Conservation (phyloP, 805 yeast species). For the Myxozyma neotropica region DNA sequence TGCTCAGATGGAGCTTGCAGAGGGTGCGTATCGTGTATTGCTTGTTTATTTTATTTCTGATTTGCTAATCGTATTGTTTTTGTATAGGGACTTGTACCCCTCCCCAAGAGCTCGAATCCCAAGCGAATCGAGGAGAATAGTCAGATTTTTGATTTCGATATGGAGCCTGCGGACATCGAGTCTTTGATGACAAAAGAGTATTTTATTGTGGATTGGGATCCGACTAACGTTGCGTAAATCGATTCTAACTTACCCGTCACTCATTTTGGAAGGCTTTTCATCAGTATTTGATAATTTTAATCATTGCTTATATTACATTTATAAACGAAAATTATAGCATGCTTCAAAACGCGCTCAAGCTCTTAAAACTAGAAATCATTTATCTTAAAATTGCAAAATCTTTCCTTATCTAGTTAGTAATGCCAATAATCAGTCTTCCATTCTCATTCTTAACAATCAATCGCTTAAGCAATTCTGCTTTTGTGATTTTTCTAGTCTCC, state of each 20-base stretch:
- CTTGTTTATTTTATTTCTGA: neutral
- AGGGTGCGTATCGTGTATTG: neutral
- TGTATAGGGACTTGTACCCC: constrained; percentile 56
- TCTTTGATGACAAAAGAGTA: constrained; percentile 39
- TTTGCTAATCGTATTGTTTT: neutral
- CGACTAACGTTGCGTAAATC: constrained; percentile 37
- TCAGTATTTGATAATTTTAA: no score
- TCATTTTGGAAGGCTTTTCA: no score
- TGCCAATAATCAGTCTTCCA: constrained; percentile 12
- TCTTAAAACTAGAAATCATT: no score
- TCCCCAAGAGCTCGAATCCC: constrained; percentile 64
- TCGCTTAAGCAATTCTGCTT: constrained; percentile 19
- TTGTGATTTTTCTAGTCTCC: constrained; percentile 13
- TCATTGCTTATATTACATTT: neutral
- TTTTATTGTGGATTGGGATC: constrained; percentile 45
- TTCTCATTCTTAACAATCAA: constrained; percentile 11
- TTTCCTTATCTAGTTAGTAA: neutral
- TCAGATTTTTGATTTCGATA: constrained; percentile 53
- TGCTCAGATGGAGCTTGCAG: constrained; percentile 67
- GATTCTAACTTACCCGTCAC: neutral
- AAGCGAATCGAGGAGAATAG: constrained; percentile 58
- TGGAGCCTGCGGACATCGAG: constrained; percentile 40
- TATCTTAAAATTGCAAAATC: neutral
- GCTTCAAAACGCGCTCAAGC: no score
- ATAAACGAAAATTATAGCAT: no score